Conservation (phyloP, 306 rosid genomes). For the Cucumis cinereus region DNA sequence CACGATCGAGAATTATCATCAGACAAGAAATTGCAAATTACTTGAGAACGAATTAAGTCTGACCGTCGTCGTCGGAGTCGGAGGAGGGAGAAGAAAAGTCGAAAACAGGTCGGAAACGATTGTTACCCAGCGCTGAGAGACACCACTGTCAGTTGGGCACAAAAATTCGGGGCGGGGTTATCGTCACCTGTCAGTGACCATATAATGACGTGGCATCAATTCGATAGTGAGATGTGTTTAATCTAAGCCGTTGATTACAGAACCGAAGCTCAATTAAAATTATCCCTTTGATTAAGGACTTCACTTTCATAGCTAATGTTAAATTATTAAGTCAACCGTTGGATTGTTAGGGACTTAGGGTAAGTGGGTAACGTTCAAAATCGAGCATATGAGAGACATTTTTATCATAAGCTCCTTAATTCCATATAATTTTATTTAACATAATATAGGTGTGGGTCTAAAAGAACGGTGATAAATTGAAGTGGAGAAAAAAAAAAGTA, state of each 20-base stretch:
- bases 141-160: constrained; percentile 5
- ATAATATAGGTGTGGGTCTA: background rate
- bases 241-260: background rate
- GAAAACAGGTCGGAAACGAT: background rate
- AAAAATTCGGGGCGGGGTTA: background rate
- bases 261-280: background rate
- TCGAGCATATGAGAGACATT: background rate
- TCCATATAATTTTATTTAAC: background rate
- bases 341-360: too few relatives aligned
- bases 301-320: background rate
- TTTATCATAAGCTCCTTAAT: background rate
- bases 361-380: background rate
- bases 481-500: background rate
- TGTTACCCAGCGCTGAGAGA: background rate
- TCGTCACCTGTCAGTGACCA: constrained; percentile 12
- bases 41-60: background rate
- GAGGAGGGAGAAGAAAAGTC: background rate
- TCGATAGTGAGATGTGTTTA: background rate
- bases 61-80: background rate
- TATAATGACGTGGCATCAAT: background rate
- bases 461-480: background rate
- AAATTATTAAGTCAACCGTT: background rate
- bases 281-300: background rate
- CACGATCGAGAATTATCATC: background rate
- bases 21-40: background rate